These are phyloP conservation scores for Podospora australis DNA, from an alignment of 495 filamentous ascomycete species.

Conservation along the genomic window DNA sequence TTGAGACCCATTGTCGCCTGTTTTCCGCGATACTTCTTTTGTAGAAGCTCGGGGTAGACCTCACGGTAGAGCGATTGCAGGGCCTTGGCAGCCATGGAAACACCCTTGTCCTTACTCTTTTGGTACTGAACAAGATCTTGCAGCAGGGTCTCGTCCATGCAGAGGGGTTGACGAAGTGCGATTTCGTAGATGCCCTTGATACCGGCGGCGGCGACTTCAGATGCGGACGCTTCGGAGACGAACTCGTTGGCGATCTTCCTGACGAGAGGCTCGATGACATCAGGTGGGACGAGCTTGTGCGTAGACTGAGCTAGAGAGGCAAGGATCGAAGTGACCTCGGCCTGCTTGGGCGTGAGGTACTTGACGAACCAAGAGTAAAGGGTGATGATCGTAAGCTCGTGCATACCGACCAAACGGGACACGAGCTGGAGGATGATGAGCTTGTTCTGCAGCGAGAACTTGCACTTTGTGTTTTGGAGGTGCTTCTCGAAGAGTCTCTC, in stretches of 20 bases:
- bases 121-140: constrained; percentile 95
- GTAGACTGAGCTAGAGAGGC: constrained; percentile 88
- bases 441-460: constrained; percentile 85
- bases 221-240: constrained; percentile 86
- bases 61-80: constrained; percentile 86
- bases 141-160: constrained; percentile 91
- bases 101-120: constrained; percentile 95
- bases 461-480: constrained; percentile 76
- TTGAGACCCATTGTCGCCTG: constrained; percentile 79
- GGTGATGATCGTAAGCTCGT: constrained; percentile 62
- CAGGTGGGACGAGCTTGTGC: constrained; percentile 86
- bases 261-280: constrained; percentile 83
- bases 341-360: constrained; percentile 87
- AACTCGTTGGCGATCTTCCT: constrained; percentile 98
- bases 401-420: constrained; percentile 83
- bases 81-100: constrained; percentile 93
- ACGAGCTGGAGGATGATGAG: constrained; percentile 82
- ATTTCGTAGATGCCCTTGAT: constrained; percentile 94
- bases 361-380: constrained; percentile 76
- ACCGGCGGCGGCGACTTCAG: constrained; percentile 86
- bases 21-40: constrained; percentile 86
- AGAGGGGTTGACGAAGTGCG: constrained; percentile 83
- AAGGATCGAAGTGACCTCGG: constrained; percentile 88
- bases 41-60: constrained; percentile 80
- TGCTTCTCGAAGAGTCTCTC: constrained; percentile 88